Percentiles rank a stretch among this genome's conserved stretches.
These are phyloP conservation scores for Pythium pyrilobum DNA, from an alignment of 352 stramenopile species.

Conservation along the genomic window DNA sequence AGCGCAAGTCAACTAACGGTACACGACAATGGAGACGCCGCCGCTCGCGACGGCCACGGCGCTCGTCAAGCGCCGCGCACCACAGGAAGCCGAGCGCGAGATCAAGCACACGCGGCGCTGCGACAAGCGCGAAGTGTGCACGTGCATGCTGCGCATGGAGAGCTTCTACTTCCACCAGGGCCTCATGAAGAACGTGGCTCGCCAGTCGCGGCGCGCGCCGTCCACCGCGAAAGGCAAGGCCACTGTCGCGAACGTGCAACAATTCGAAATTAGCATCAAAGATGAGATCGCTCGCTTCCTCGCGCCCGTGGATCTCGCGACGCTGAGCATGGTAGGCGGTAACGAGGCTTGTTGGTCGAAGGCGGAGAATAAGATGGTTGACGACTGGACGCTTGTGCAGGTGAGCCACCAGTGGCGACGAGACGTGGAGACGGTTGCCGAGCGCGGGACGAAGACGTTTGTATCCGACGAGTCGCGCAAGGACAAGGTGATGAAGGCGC, in stretches of 20 bases:
- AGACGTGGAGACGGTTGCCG: slow-evolving; percentile 48
- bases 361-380: slow-evolving; percentile 8
- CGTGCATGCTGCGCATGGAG: slow-evolving; percentile 58
- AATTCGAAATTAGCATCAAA: slow-evolving; percentile 51
- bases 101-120: slow-evolving; percentile 30
- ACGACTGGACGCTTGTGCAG: slow-evolving; percentile 21
- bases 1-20: no score
- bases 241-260: slow-evolving; percentile 37
- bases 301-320: slow-evolving; percentile 28
- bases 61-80: background rate
- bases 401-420: slow-evolving; percentile 34
- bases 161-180: slow-evolving; percentile 69
- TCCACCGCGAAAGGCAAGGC: slow-evolving; percentile 4
- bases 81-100: background rate
- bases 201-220: background rate
- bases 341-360: no score
- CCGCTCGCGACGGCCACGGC: background rate
- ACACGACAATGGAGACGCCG: background rate
- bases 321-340: slow-evolving; percentile 63
- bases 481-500: slow-evolving; percentile 38
- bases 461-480: slow-evolving; percentile 24
- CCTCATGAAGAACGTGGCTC: slow-evolving; percentile 24
- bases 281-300: slow-evolving; percentile 42
- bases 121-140: slow-evolving; percentile 59
- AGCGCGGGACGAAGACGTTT: slow-evolving; percentile 37